These are phyloP conservation scores for Suhomyces bolitotheri DNA, from an alignment of 1,139 yeast genomes.

Conservation along the genomic window DNA sequence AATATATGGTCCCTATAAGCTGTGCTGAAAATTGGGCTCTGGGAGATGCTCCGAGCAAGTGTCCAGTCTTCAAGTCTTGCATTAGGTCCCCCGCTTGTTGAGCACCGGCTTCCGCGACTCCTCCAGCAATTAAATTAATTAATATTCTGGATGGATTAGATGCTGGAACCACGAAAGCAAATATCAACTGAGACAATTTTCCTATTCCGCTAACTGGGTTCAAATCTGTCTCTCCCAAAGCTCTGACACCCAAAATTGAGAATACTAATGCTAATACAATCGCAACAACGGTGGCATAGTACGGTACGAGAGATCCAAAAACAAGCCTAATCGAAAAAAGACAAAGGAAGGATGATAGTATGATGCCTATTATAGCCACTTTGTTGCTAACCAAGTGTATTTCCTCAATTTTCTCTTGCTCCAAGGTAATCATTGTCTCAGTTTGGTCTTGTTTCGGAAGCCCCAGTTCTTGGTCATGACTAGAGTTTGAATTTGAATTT, in stretches of 20 bases:
- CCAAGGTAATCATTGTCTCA: slow-evolving; percentile 1
- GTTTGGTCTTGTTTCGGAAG: neutral
- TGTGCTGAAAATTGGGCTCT: slow-evolving; percentile 90
- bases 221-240: slow-evolving; percentile 93
- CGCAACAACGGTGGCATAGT: slow-evolving; percentile 68
- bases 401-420: slow-evolving; percentile 9
- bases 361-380: slow-evolving; percentile 60
- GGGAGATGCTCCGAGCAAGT: slow-evolving; percentile 88
- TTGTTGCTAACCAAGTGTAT: slow-evolving; percentile 50
- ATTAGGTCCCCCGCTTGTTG: slow-evolving; percentile 98
- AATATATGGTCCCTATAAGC: slow-evolving; percentile 80
- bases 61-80: slow-evolving; percentile 97
- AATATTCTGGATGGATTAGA: slow-evolving; percentile 78
- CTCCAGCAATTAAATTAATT: slow-evolving; percentile 90
- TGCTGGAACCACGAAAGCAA: slow-evolving; percentile 79
- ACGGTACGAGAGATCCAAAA: slow-evolving; percentile 71
- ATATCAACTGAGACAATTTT: slow-evolving; percentile 82
- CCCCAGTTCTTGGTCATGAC: slow-evolving; percentile 6
- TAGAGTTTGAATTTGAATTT: slow-evolving; percentile 1
- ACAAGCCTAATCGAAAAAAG: slow-evolving; percentile 60
- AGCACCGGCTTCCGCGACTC: slow-evolving; percentile 97
- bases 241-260: slow-evolving; percentile 86
- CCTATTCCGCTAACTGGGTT: slow-evolving; percentile 98
- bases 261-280: slow-evolving; percentile 73
- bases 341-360: slow-evolving; percentile 66